Evolutionary conservation across 768 basidiomycete species (phyloP), one percentile per base, ranked within the genome.

Genomic region (Suillus brevipes): DNA sequence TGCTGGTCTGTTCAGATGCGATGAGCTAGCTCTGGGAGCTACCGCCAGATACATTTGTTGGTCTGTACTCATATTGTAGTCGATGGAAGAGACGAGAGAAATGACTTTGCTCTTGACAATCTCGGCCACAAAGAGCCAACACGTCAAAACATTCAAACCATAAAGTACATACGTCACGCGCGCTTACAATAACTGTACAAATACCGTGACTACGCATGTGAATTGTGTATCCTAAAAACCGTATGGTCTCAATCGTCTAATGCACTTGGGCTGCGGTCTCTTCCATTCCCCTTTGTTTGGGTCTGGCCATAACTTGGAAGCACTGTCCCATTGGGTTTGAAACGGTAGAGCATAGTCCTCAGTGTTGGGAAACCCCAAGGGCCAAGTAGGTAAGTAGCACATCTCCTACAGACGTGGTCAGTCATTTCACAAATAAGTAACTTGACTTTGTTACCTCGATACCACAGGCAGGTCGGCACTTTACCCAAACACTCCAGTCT

Each of bases 1-100:
- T 18, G 82, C 80, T n/a, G 79, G 78, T 75, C 76, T 83, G 75
- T 77, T 83, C 42, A 83, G 70, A 65, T 80, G 78, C 23, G 80
- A 74, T 25, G 81, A 75, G 45, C 79, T 69, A 28, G 75, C 72
- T 60, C 82, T 73, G 38, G 77, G 74, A 36, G 80, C 74, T 60
- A 88, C 80, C 0, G 86, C 75, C n/a, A 89, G 78, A 4, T 87
- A 82, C 65, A 87, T 81, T 69, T 88, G 86, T 20, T 84, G 82
- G 69, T 87, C 84, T 50, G 84, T 73, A 36, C 82, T 79, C 81
- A 85, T 83, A 28, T 59, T 31, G 40, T 31, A 31, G 42, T 20
- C 16, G 57, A 40, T 59, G 37, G 23, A 58, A 18, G 25, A 38
- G 57, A 58, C 16, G 14, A 28, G 16, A n/a, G 25, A 18, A 36